Evolutionary conservation across 192 early-diverging fungal species (phyloP), one percentile per base, ranked within the genome.

Genomic region (Funneliformis geosporum): DNA sequence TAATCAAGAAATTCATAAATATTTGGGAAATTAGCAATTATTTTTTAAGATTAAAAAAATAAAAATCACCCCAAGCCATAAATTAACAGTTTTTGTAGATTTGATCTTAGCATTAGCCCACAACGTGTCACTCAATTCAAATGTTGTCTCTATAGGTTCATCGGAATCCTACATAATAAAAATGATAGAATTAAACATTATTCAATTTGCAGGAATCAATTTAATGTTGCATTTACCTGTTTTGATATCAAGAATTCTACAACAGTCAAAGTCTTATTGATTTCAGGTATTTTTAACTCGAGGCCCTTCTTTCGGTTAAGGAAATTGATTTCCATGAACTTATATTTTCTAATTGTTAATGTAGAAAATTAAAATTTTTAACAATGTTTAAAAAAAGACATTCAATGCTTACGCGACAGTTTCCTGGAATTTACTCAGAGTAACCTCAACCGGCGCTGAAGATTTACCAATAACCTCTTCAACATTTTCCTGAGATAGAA

Each of bases 311-410:
- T 93, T 78, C 95, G 93, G 78, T 96, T 95, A 21, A 95, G 83
- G 82, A 94, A 88, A 79, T 95, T 96, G 80, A 90, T 86, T 83
- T 99, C 96, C 97, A 99, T 99, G 82, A 95, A 98, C 84, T 94
- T 95, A 92, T 98, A 99, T 84, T 99, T 99, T 68, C 97, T 95
- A 78, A 47, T 40, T 40, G 18, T 40, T 28, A 2, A 23, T 5
- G 23, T 25, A 68, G 16, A 68, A 25, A 18, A 68, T 1, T 8
- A 2, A n/a, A 33, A 33, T 33, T 33, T 12, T 14, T 73, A 47
- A 73, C 4, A 40, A 27, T 14, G 6, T 27, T 67, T 28, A 25
- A 16, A 28, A n/a, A 60, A 5, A n/a, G 60, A 21, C 39, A 33
- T 27, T 23, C 1, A 66, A 73, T 68, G 59, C 88, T 80, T 86